A percentile compares a stretch with the other conserved stretches of the same genome.
phyloP scores from a whole-genome alignment of 2,329 filamentous ascomycete genomes.

The Trichophyton mentagrophytes region DNA sequence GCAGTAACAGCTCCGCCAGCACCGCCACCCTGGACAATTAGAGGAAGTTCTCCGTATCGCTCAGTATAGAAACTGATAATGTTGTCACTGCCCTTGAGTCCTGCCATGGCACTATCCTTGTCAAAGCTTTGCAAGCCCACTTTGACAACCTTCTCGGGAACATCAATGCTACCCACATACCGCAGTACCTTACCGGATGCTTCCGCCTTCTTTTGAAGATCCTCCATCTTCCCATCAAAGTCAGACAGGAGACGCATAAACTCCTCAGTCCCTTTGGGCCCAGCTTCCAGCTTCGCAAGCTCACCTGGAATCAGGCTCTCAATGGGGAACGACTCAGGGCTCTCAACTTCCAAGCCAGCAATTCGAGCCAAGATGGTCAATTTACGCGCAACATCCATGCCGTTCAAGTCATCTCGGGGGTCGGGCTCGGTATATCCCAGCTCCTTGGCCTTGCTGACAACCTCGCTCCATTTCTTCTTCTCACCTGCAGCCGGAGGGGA shows the following conservation, averaged over 20 bases:
- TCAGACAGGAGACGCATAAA: conserved; percentile 69
- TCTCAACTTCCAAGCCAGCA: conserved; percentile 66
- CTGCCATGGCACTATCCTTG: conserved; percentile 77
- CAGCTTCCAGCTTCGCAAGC: conserved; percentile 58
- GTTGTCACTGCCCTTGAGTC: conserved; percentile 93
- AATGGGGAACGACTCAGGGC: conserved; percentile 80
- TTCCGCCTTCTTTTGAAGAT: conserved; percentile 71
- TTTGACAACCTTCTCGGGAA: conserved; percentile 67
- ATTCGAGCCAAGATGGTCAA: conserved; percentile 86
- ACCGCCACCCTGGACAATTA: conserved; percentile 89
- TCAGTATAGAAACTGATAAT: conserved; percentile 98
- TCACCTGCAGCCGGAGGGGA: conserved; percentile 34
- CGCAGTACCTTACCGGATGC: conserved; percentile 81
- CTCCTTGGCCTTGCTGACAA: conserved; percentile 84
- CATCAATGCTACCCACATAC: conserved; percentile 88
- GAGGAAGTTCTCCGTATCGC: conserved; percentile 76
- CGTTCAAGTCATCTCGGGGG: conserved; percentile 74
- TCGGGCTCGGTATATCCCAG: conserved; percentile 87
- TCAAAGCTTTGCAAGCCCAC: conserved; percentile 88
- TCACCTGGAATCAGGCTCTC: conserved; percentile 85
- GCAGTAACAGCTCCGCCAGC: conserved; percentile 92
- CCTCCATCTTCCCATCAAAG: conserved; percentile 84
- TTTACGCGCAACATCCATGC: conserved; percentile 85
- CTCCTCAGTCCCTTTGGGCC: conserved; percentile 51
- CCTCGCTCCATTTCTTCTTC: conserved; percentile 68